phyloP scores from a whole-genome alignment of 106 monocot genomes.

The Acorus calamus region DNA sequence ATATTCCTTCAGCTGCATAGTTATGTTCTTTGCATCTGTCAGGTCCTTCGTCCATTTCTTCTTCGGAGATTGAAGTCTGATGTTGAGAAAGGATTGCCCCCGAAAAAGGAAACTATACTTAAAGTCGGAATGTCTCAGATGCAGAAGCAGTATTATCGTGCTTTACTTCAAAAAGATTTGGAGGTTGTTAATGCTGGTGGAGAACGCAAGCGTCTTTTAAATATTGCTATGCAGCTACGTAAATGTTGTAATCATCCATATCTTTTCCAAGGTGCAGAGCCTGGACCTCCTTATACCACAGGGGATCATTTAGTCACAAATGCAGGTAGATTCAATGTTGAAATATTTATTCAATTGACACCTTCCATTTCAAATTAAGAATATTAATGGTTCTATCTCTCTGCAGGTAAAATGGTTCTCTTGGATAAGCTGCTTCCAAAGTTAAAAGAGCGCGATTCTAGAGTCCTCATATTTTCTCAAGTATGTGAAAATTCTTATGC shows the following conservation, averaged over 20 bases:
- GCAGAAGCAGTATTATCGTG: slow-evolving; percentile 93
- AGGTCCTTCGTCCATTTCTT: slow-evolving; percentile 94
- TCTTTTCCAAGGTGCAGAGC: slow-evolving; percentile 85
- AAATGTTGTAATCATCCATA: slow-evolving; percentile 98
- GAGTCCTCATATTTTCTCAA: slow-evolving; percentile 91
- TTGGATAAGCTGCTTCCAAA: slow-evolving; percentile 87
- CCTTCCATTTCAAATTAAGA: too few species aligned
- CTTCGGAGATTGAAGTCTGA: slow-evolving; percentile 90
- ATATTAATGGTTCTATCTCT: neutral
- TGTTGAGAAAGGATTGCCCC: slow-evolving; percentile 92
- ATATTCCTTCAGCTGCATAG: neutral
- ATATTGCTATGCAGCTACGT: slow-evolving; percentile 90
- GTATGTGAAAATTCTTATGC: slow-evolving; percentile 3
- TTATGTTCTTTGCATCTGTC: slow-evolving; percentile 9
- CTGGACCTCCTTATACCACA: slow-evolving; percentile 75
- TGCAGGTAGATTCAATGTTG: slow-evolving; percentile 33
- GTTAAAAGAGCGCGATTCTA: slow-evolving; percentile 73
- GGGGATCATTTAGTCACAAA: slow-evolving; percentile 71
- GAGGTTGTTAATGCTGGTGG: slow-evolving; percentile 87
- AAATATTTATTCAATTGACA: neutral
- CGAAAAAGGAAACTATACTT: slow-evolving; percentile 91
- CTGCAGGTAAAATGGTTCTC: slow-evolving; percentile 90
- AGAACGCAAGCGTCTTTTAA: slow-evolving; percentile 77
- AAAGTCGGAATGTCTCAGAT: slow-evolving; percentile 97
- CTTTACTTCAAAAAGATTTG: slow-evolving; percentile 89